phyloP scores from a whole-genome alignment of 169 alveolate genomes.

The Plasmodium berghei region DNA sequence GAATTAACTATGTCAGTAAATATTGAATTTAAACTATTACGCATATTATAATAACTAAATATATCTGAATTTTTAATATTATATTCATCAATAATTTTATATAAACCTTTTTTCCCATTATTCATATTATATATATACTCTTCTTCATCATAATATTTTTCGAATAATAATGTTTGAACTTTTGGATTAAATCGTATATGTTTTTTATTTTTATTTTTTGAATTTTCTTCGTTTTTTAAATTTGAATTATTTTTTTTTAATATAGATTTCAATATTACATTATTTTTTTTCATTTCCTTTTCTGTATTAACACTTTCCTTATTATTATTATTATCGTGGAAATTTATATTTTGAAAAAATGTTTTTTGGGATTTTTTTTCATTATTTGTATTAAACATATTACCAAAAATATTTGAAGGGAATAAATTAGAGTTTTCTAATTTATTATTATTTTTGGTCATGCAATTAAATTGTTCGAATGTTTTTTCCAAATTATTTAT shows the following conservation, averaged over 20 bases:
- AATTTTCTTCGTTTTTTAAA: neutral
- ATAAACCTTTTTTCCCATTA: neutral
- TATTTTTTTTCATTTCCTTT: neutral
- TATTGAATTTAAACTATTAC: slow-evolving; percentile 24
- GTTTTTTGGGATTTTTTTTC: too few species aligned
- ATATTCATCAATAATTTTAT: slow-evolving; percentile 23
- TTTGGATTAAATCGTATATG: slow-evolving; percentile 48
- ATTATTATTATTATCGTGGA: neutral
- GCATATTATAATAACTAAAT: slow-evolving; percentile 58
- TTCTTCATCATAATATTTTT: slow-evolving; percentile 16
- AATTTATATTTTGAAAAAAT: neutral
- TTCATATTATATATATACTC: slow-evolving; percentile 14
- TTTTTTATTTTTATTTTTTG: slow-evolving; percentile 7
- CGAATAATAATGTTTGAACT: slow-evolving; percentile 55
- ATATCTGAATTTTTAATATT: slow-evolving; percentile 23
- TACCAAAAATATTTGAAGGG: too few species aligned
- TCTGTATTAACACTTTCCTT: neutral
- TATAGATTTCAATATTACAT: slow-evolving; percentile 15
- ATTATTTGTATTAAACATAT: too few species aligned
- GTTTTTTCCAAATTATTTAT: too few species aligned
- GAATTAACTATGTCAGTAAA: slow-evolving; percentile 44
- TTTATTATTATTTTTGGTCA: too few species aligned
- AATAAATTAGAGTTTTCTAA: too few species aligned
- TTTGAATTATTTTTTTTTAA: slow-evolving; percentile 24
- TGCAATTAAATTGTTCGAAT: too few species aligned